Percentiles rank a stretch among this genome's conserved stretches.
These are phyloP conservation scores for Mortierella sp. DNA, from an alignment of 371 early-diverging fungal species.

Conservation along the genomic window DNA sequence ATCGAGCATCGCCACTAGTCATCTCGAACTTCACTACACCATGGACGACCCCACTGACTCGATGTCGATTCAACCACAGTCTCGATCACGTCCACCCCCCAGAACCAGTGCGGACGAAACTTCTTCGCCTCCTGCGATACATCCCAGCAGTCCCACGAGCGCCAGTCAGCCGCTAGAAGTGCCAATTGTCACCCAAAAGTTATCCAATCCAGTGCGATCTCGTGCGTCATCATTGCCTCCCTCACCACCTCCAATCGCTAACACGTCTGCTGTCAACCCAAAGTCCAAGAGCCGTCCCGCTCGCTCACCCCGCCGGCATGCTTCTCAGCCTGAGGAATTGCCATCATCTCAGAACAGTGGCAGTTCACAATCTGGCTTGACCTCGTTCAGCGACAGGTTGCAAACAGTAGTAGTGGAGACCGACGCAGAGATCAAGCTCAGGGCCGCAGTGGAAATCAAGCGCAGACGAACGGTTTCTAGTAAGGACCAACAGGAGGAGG, in stretches of 20 bases:
- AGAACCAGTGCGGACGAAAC: background rate
- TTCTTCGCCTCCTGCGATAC: background rate
- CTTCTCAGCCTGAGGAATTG: background rate
- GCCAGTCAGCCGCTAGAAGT: background rate
- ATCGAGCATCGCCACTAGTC: background rate
- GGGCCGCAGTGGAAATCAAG: background rate
- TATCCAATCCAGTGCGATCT: background rate
- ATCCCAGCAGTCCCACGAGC: background rate
- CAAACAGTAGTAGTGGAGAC: background rate
- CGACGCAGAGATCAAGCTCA: background rate
- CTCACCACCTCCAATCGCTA: background rate
- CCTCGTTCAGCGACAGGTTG: background rate
- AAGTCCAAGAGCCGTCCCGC: background rate
- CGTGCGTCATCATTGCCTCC: background rate
- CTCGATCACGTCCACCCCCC: background rate
- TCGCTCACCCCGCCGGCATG: background rate
- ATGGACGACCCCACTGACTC: background rate
- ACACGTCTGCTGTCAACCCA: background rate
- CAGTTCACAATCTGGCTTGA: background rate
- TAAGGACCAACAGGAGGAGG: background rate
- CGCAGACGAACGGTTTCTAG: background rate
- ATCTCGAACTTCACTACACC: background rate
- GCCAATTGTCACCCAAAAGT: background rate
- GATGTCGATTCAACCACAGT: background rate
- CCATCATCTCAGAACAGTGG: slow-evolving; percentile 1